Evolutionary conservation across 768 basidiomycete species (phyloP), one percentile per base, ranked within the genome.

Genomic region (Wakefieldia striispora): DNA sequence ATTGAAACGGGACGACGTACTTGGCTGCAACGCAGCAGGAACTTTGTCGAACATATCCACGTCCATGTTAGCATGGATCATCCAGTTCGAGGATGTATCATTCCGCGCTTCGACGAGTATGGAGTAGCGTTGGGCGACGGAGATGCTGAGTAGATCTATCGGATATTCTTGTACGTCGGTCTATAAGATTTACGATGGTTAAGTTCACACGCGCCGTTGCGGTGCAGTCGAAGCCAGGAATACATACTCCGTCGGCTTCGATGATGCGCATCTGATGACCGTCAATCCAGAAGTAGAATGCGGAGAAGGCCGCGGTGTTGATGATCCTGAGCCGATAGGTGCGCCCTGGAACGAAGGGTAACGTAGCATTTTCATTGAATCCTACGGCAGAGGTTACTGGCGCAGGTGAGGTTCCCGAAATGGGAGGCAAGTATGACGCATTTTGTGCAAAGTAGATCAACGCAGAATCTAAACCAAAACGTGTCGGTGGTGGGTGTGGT

Each of bases 101-200:
- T 95, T 95, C 41, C 87, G 82, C 10, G 95, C 95, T 11, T 86
- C 86, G 45, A 99, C 91, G 27, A 97, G 82, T 35, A 99, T 75
- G 0, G 94, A 95, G 69, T 95, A 97, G 17, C 95, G 83, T 67
- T 98, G 95, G 0, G 94, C 94, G 26, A 88, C 92, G 13, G 91
- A 77, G 49, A 97, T 49, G 37, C 81, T 77, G 43, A 97, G 60
- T 33, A 87, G 66, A 63, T 91, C 87, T 54, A 84, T 84, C 0
- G 84, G 77, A 35, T 72, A 86, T 53, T 85, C 83, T 62, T 88
- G 77, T 2, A 84, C 76, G 70, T 97, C 95, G 1, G 81, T 88
- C 83, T 89, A 51, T 8, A 51, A 16, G n/a, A 12, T 33, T 17
- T 16, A 16, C 20, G 26, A 0, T 23, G 36, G 46, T 46, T 44